Base-by-base conservation (phyloP, 2,329 filamentous ascomycete species). In the Aureobasidium vineae region DNA sequence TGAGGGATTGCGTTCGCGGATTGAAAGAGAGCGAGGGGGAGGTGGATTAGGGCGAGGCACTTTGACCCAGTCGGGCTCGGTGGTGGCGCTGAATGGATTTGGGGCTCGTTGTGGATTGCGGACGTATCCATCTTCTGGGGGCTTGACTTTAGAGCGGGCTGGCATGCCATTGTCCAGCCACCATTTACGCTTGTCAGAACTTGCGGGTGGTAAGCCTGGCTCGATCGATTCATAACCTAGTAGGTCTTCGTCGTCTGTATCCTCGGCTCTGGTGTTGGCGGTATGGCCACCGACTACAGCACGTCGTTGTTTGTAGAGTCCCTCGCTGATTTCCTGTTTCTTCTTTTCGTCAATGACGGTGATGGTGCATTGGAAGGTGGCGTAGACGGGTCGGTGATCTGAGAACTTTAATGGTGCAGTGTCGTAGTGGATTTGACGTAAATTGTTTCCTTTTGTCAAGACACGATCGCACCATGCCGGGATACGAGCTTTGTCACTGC, bases 381-480 rank as follows among this genome's bases (percentile, higher is more conserved):
- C 93, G 77, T 91, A 97, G 0, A 99, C 94, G 1, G 95, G 95
- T n/a, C 93, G 86, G 77, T 99, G 95, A 74, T 99, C 95, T 0
- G 95, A 99, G 75, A 98, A 97, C 15, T 85, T 86, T 41, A 99
- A 81, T 36, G 91, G 88, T 3, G 93, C 92, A 63, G 86, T 89
- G 73, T 91, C 86, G 77, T 99, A 99, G 38, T 90, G 85, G 13
- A 90, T 81, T 75, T 98, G 95, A 49, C 88, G 87, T 41, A 99
- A 84, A 71, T 92, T 93, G 68, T 85, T 81, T 8, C 95, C 95
- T 79, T 93, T 96, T 67, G 91, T 89, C 10, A 99, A 80, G 53
- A 99, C 90, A 43, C 95, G 90, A 77, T 99, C 95, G 68, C 93
- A 97, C 95, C 95, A 99, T 0, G 95, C 95, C 2, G 95, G 95